These are phyloP conservation scores for Elsinoe perseae DNA, from an alignment of 2,329 filamentous ascomycete species.

Conservation along the genomic window DNA sequence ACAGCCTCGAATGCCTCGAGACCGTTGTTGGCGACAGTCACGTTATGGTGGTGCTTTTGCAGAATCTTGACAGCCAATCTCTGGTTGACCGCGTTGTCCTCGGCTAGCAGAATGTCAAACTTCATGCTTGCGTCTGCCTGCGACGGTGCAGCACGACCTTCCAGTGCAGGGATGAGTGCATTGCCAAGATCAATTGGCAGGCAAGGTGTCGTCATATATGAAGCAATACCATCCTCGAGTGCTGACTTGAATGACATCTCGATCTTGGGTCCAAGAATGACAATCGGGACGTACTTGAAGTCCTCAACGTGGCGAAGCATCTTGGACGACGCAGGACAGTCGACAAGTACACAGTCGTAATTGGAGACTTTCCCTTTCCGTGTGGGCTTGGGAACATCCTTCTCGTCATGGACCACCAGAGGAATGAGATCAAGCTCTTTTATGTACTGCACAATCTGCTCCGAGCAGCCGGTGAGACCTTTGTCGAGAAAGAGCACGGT, in stretches of 20 bases:
- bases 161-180: constrained; percentile 88
- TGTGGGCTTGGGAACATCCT: constrained; percentile 54
- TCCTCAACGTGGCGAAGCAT: constrained; percentile 79
- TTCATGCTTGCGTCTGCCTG: constrained; percentile 91
- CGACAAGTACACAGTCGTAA: constrained; percentile 93
- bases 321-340: constrained; percentile 85
- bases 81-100: constrained; percentile 97
- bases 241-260: constrained; percentile 90
- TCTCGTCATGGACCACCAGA: constrained; percentile 71
- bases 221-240: constrained; percentile 91
- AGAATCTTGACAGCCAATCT: constrained; percentile 92
- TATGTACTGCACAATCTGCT: constrained; percentile 72
- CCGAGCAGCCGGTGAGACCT: constrained; percentile 67
- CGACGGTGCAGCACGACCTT: constrained; percentile 84
- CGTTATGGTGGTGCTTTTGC: constrained; percentile 89
- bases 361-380: constrained; percentile 49
- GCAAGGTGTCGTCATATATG: constrained; percentile 97
- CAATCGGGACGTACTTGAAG: constrained; percentile 96
- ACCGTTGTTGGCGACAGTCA: constrained; percentile 91
- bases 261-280: constrained; percentile 80
- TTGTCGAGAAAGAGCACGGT: constrained; percentile 93
- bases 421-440: constrained; percentile 71
- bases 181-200: constrained; percentile 90
- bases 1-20: constrained; percentile 88
- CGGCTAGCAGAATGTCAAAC: constrained; percentile 88